Evolutionary conservation across 306 rosid genomes (phyloP).

Genomic region (Fragaria nilgerrensis): DNA sequence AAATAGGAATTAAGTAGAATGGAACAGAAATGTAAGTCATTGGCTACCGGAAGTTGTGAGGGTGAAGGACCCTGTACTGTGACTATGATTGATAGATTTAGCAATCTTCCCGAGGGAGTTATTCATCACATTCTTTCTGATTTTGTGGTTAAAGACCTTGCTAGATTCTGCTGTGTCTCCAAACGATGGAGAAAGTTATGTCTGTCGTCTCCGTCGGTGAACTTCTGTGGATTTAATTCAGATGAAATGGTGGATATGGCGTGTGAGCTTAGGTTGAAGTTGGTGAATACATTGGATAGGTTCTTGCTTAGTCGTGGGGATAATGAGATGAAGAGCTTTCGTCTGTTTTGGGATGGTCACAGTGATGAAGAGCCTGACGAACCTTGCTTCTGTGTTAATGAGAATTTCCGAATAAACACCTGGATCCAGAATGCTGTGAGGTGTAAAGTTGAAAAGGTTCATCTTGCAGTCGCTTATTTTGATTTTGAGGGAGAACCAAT

Average conservation of each 20-base stretch:
- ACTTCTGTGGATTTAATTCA: too few species aligned
- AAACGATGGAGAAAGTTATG: background rate
- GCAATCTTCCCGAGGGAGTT: background rate
- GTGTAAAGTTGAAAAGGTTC: conserved; percentile 2
- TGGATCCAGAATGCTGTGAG: background rate
- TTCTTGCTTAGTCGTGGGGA: background rate
- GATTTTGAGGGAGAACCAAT: background rate
- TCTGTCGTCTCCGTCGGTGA: background rate
- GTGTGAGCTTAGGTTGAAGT: background rate
- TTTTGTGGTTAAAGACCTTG: background rate
- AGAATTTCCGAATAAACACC: background rate
- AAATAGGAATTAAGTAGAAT: background rate
- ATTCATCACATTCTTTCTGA: background rate
- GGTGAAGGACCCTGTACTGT: background rate
- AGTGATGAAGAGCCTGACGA: background rate
- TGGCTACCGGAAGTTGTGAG: background rate
- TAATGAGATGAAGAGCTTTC: background rate
- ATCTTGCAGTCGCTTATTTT: background rate
- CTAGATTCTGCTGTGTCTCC: background rate
- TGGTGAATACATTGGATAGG: background rate
- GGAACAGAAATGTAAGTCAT: background rate
- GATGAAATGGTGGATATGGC: background rate
- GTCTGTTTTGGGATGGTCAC: background rate
- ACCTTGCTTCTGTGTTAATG: background rate
- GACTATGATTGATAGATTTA: background rate